Percentiles rank a stretch among this genome's conserved stretches.
Conservation (phyloP, 495 filamentous ascomycete genomes). For the Pseudoneurospora amorphoporcata region DNA sequence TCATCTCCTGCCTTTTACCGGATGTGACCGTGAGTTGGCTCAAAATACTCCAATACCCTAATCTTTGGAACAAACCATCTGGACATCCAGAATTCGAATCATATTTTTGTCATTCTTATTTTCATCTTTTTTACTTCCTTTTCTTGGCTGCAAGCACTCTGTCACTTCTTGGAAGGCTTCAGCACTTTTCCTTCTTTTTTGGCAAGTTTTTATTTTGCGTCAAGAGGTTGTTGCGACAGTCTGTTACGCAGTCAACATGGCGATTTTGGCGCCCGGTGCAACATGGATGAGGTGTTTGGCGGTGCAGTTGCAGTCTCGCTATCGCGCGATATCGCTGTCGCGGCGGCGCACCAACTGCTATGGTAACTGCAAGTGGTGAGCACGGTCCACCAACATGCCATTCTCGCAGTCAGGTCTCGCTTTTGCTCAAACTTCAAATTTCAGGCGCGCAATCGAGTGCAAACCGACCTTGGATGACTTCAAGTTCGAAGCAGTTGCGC, state of each 20-base stretch:
- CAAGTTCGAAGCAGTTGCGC: not conserved
- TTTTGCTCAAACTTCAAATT: not conserved
- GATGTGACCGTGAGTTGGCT: constrained; percentile 32
- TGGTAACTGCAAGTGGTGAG: not conserved
- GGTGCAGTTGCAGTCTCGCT: not conserved
- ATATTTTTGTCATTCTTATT: constrained; percentile 13
- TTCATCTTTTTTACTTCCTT: not conserved
- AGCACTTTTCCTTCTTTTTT: not conserved
- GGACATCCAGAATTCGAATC: constrained; percentile 24
- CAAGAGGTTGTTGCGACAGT: not conserved
- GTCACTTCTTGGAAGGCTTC: not conserved
- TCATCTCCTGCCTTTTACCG: constrained; percentile 33
- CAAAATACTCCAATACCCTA: constrained; percentile 24
- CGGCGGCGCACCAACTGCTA: not conserved
- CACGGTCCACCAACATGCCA: not conserved
- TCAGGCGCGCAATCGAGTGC: not conserved
- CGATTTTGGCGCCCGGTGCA: too few species aligned
- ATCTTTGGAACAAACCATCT: constrained; percentile 27
- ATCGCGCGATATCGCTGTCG: not conserved
- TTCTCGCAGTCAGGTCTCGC: not conserved
- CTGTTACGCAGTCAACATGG: not conserved
- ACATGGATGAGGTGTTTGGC: not conserved
- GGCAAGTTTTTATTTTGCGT: not conserved
- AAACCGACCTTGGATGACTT: not conserved
- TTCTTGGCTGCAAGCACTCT: not conserved